Evolutionary conservation across 495 filamentous ascomycete genomes (phyloP).

Genomic region (Oleoguttula mirabilis): DNA sequence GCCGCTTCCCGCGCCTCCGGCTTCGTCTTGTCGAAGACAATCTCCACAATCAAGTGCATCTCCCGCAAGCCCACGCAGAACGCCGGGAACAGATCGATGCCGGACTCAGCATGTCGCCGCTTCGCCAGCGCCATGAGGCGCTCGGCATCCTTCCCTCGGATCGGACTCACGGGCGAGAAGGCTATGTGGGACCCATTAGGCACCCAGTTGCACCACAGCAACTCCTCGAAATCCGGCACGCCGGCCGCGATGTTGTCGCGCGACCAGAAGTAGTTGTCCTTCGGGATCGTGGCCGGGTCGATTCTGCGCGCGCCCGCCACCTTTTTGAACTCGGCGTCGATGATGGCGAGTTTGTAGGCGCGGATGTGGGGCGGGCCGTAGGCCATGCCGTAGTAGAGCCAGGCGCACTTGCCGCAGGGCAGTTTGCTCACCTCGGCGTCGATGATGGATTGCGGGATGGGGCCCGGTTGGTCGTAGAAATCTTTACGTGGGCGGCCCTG

Average conservation of each 20-base stretch:
- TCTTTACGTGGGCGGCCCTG: conserved; percentile 30
- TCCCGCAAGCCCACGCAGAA: conserved; percentile 43
- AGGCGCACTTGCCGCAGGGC: conserved; percentile 28
- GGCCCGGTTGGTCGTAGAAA: conserved; percentile 33
- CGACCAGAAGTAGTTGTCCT: conserved; percentile 19
- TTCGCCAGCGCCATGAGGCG: conserved; percentile 36
- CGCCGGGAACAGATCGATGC: conserved; percentile 42
- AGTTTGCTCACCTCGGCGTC: conserved; percentile 14
- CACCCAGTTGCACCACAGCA: conserved; percentile 45
- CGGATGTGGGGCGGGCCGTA: conserved; percentile 39
- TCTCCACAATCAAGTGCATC: conserved; percentile 48
- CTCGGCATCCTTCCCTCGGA: conserved; percentile 39
- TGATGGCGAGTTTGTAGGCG: conserved; percentile 32
- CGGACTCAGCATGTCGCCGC: conserved; percentile 29
- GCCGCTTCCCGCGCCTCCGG: conserved; percentile 28
- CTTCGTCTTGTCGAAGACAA: conserved; percentile 40
- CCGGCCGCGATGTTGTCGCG: conserved; percentile 33
- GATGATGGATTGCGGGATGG: conserved; percentile 27
- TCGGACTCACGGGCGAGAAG: conserved; percentile 46
- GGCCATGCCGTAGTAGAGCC: conserved; percentile 45
- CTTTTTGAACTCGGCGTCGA: conserved; percentile 28
- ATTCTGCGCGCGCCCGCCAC: neutral
- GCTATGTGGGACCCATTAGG: conserved; percentile 46
- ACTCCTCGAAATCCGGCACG: conserved; percentile 38
- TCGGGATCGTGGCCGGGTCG: conserved; percentile 2